Evolutionary conservation across 805 yeast species (phyloP), one percentile per base, ranked within the genome.

Genomic region (Nakazawaea ernobii): DNA sequence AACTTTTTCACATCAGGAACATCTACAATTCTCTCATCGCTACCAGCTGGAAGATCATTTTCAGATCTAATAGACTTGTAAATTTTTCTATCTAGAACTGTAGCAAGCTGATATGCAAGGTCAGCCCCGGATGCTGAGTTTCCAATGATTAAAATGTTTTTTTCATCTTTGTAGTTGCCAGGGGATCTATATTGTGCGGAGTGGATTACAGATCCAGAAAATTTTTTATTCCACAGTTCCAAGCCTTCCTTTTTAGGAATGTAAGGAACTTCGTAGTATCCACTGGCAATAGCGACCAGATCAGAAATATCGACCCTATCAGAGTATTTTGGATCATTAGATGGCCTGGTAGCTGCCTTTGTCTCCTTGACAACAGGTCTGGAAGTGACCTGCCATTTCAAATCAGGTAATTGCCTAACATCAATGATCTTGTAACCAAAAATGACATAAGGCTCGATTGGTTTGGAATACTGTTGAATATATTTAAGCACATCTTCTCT

Each of bases 111-210:
- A 48, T 72, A 74, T 2, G 88, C 77, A 37, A 86, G 68, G 56
- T 87, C 95, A 11, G 79, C 73, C 11, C 89, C 95, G 35, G 87
- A 79, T 2, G 91, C 82, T 4, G 83, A 80, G 54, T 80, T 83
- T 0, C 95, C 95, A n/a, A 87, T 77, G 6, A 86, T 73, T 39
- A 87, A 61, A 13, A 82, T 79, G n/a, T 64, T 60, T 30, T 63
- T 70, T 39, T 68, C 61, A 24, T 67, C 62, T 6, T 58, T 55
- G 51, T 59, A 71, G 56, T 67, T 69, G 1, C 67, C 68, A 0
- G 80, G 73, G 15, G 61, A 61, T 48, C 81, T 71, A 57, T 71
- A 85, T 33, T 71, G 62, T 51, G 80, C 80, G 7, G 90, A 73
- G 61, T 85, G 92, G 2, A 67, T 53, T 1, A 84, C 61, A 1